A percentile compares a stretch with the other conserved stretches of the same genome.
Evolutionary conservation across 495 filamentous ascomycete species (phyloP).

Genomic region (Aspergillus ellipticus): DNA sequence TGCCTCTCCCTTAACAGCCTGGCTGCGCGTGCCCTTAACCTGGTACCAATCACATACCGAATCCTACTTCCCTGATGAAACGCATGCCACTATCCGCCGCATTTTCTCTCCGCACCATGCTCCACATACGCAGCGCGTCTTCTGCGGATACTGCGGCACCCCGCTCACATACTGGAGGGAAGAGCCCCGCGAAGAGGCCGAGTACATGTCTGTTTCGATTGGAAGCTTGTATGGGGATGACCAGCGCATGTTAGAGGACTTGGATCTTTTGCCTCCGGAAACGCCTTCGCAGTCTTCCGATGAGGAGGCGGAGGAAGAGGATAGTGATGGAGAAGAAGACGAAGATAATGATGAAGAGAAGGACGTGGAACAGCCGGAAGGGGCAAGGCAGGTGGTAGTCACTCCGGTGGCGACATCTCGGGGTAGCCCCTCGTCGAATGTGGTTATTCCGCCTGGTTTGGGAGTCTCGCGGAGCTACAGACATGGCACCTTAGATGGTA

Average conservation of each 20-base stretch:
- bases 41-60: slow-evolving; percentile 70
- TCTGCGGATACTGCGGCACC: slow-evolving; percentile 89
- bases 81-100: slow-evolving; percentile 64
- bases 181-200: slow-evolving; percentile 58
- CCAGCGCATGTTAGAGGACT: slow-evolving; percentile 62
- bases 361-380: slow-evolving; percentile 16
- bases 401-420: slow-evolving; percentile 14
- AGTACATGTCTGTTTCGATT: slow-evolving; percentile 71
- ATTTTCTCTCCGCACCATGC: slow-evolving; percentile 61
- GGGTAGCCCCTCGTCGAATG: slow-evolving; percentile 13
- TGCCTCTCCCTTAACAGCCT: slow-evolving; percentile 67
- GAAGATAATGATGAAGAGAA: slow-evolving; percentile 36
- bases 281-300: slow-evolving; percentile 7
- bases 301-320: slow-evolving; percentile 6
- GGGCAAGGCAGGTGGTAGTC: slow-evolving; percentile 35
- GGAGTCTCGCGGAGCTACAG: slow-evolving; percentile 25
- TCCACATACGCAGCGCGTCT: slow-evolving; percentile 62
- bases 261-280: slow-evolving; percentile 54
- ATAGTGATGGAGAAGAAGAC: not conserved
- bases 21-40: slow-evolving; percentile 72
- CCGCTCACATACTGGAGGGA: slow-evolving; percentile 79
- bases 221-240: slow-evolving; percentile 65
- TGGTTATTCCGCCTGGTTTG: slow-evolving; percentile 21
- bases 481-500: slow-evolving; percentile 42
- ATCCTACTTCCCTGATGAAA: slow-evolving; percentile 76